phyloP scores from a whole-genome alignment of 1,284 basidiomycete species.

The Trametes pubescens region DNA sequence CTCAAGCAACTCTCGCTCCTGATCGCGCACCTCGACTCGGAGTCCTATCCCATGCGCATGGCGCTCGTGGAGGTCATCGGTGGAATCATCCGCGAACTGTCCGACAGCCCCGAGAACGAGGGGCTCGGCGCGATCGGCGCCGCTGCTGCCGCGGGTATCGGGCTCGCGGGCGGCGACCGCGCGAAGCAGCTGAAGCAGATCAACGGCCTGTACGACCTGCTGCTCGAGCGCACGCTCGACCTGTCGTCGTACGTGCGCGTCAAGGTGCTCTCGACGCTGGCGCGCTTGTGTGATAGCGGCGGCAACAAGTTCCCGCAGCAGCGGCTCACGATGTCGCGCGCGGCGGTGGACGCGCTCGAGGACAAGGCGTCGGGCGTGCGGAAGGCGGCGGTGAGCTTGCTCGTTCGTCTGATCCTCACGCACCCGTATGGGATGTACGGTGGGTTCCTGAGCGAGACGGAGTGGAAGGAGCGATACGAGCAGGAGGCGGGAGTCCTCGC shows the following conservation, averaged over 20 bases:
- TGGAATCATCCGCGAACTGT: constrained; percentile 81
- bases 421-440: constrained; percentile 95
- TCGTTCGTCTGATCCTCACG: constrained; percentile 83
- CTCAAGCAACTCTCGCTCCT: constrained; percentile 92
- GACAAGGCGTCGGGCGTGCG: constrained; percentile 93
- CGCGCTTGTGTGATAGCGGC: constrained; percentile 76
- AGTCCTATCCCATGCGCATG: constrained; percentile 97
- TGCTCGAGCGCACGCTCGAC: constrained; percentile 90
- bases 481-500: constrained; percentile 72
- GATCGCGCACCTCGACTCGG: constrained; percentile 89
- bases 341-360: constrained; percentile 83
- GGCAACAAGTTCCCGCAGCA: constrained; percentile 87
- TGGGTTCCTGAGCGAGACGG: constrained; percentile 76
- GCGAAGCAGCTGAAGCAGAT: constrained; percentile 84
- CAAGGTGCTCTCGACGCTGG: constrained; percentile 84
- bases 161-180: constrained; percentile 56
- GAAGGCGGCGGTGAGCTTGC: constrained; percentile 82
- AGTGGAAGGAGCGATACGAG: constrained; percentile 81
- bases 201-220: constrained; percentile 82
- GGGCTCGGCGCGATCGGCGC: constrained; percentile 4
- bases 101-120: constrained; percentile 60
- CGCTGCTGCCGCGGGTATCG: constrained; percentile 68
- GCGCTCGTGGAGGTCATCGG: constrained; percentile 91
- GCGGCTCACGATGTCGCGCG: constrained; percentile 78
- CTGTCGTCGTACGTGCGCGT: constrained; percentile 91